Percentiles rank a stretch among this genome's conserved stretches.
Evolutionary conservation across 306 rosid genomes (phyloP).

Genomic region (Begonia fuchsioides): DNA sequence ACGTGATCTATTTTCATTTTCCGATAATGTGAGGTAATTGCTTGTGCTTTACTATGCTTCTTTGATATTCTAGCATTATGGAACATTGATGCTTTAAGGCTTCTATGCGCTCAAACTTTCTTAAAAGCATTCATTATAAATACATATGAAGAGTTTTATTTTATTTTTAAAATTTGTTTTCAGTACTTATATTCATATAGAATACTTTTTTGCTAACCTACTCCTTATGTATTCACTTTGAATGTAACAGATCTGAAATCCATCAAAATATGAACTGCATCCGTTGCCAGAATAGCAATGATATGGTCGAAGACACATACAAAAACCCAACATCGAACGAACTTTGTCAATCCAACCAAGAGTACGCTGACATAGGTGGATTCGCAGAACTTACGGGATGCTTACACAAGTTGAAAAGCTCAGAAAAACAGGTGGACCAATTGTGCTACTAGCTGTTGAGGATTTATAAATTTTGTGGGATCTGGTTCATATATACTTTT

Average conservation of each 20-base stretch:
- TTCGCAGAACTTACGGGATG: constrained; percentile 84
- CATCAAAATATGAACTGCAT: constrained; percentile 74
- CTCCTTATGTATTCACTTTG: constrained; percentile 1
- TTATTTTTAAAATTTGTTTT: too few relatives aligned
- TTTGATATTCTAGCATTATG: too few relatives aligned
- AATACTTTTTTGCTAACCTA: neutral
- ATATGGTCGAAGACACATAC: constrained; percentile 18
- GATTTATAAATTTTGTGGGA: too few relatives aligned
- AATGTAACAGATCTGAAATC: constrained; percentile 61
- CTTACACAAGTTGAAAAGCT: constrained; percentile 56
- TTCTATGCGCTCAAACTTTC: too few relatives aligned
- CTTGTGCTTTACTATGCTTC: neutral
- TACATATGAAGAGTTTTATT: too few relatives aligned
- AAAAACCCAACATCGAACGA: constrained; percentile 11
- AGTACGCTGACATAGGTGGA: constrained; percentile 71
- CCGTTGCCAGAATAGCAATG: constrained; percentile 51
- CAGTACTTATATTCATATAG: too few relatives aligned
- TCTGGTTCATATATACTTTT: too few relatives aligned
- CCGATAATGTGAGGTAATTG: constrained; percentile 52
- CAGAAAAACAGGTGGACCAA: constrained; percentile 75
- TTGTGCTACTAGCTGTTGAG: neutral
- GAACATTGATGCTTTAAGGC: too few relatives aligned
- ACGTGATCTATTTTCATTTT: constrained; percentile 78
- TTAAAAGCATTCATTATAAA: too few relatives aligned
- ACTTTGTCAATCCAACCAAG: constrained; percentile 29